Conservation (phyloP, 2,329 filamentous ascomycete genomes). For the Leptographium galeiforme region DNA sequence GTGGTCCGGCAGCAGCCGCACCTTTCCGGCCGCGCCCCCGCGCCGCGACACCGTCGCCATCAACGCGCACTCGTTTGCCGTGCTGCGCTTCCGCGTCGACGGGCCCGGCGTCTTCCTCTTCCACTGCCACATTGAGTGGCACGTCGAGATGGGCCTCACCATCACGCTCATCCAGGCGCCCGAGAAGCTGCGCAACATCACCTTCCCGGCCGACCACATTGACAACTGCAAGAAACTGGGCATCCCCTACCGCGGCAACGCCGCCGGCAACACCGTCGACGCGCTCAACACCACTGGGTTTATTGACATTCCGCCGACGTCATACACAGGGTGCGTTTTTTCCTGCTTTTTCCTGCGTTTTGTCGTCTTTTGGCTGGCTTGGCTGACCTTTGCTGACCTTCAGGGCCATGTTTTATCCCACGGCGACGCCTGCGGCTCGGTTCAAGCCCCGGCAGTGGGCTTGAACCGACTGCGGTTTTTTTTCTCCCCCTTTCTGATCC, state of each 20-base stretch:
- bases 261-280: conserved; percentile 48
- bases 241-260: conserved; percentile 46
- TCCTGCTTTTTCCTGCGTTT: background rate
- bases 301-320: conserved; percentile 34
- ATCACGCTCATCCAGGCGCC: conserved; percentile 43
- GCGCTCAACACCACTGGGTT: conserved; percentile 39
- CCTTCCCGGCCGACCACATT: conserved; percentile 46
- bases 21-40: conserved; percentile 17
- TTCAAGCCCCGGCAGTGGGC: background rate
- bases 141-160: conserved; percentile 44
- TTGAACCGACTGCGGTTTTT: too few relatives aligned
- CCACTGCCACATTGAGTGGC: conserved; percentile 50
- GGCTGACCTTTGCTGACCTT: background rate
- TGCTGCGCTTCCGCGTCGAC: conserved; percentile 36
- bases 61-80: conserved; percentile 29
- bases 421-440: background rate
- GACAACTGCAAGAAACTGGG: conserved; percentile 29
- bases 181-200: conserved; percentile 38
- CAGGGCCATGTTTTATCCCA: background rate
- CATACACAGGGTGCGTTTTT: conserved; percentile 28
- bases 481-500: background rate
- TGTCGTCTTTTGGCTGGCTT: background rate
- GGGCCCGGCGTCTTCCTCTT: conserved; percentile 43
- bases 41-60: conserved; percentile 25
- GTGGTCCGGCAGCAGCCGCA: conserved; percentile 20